A percentile compares a stretch with the other conserved stretches of the same genome.
These are phyloP conservation scores for Rhizophagus sp. DNA, from an alignment of 192 early-diverging fungal species.

Conservation along the genomic window DNA sequence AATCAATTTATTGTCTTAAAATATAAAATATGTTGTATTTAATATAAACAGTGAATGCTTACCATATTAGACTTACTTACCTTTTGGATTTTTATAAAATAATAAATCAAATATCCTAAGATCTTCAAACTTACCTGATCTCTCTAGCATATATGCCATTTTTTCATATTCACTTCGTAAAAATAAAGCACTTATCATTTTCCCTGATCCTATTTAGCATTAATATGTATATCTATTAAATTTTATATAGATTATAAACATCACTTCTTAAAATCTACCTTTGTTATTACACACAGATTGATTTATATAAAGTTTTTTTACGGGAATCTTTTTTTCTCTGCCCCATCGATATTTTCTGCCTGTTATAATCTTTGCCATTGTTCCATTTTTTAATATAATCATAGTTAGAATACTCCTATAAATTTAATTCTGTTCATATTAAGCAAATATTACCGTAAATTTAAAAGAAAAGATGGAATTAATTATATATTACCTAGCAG, in stretches of 20 bases:
- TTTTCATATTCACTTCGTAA: constrained; percentile 35
- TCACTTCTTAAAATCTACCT: background rate
- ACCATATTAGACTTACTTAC: background rate
- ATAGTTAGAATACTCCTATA: constrained; percentile 3
- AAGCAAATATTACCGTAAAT: background rate
- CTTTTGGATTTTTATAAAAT: constrained; percentile 22
- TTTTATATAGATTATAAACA: background rate
- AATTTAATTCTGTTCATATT: background rate
- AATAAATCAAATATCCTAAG: constrained; percentile 45
- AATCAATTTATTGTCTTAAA: too few species aligned
- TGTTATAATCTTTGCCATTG: background rate
- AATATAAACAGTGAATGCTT: too few species aligned
- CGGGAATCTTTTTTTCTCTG: background rate
- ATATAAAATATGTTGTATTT: too few species aligned
- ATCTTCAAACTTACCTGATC: constrained; percentile 42
- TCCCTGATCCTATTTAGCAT: background rate
- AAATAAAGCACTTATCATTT: constrained; percentile 26
- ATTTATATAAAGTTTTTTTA: background rate
- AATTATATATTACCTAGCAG: constrained; percentile 9
- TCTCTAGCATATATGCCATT: constrained; percentile 41
- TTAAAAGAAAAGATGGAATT: background rate
- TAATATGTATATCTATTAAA: background rate
- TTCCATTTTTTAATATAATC: constrained; percentile 16
- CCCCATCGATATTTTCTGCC: background rate
- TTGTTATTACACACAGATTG: background rate